phyloP scores from a whole-genome alignment of 768 basidiomycete genomes.

The Russula emetica region DNA sequence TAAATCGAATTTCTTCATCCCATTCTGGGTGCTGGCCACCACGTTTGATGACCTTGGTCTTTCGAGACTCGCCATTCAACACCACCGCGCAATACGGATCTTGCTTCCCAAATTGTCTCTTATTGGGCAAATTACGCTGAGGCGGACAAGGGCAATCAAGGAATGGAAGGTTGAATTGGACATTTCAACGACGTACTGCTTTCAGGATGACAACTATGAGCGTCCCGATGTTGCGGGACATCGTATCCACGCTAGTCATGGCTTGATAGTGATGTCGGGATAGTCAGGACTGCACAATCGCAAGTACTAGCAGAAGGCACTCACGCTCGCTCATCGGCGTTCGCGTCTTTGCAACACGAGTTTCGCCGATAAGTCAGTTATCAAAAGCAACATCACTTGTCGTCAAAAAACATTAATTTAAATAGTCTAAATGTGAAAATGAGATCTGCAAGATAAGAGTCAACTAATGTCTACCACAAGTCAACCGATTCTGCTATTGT shows the following conservation, averaged over 20 bases:
- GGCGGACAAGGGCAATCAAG: conserved; percentile 15
- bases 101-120: conserved; percentile 92
- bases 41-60: conserved; percentile 91
- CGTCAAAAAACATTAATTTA: neutral
- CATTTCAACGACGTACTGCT: conserved; percentile 58
- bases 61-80: conserved; percentile 75
- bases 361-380: neutral
- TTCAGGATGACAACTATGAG: conserved; percentile 91
- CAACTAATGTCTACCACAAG: no score
- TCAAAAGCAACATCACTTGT: neutral
- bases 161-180: neutral
- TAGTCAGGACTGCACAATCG: neutral
- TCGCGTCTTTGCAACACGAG: neutral
- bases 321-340: neutral
- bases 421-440: neutral
- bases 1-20: conserved; percentile 97
- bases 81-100: conserved; percentile 88
- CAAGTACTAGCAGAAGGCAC: neutral
- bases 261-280: neutral
- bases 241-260: conserved; percentile 45
- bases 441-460: no score
- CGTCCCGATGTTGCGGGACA: conserved; percentile 80
- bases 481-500: no score
- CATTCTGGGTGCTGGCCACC: conserved; percentile 99
- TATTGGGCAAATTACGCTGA: conserved; percentile 85